Evolutionary conservation across 2,329 filamentous ascomycete genomes (phyloP), one percentile per base, ranked within the genome.

Genomic region (Colletotrichum eleusines): DNA sequence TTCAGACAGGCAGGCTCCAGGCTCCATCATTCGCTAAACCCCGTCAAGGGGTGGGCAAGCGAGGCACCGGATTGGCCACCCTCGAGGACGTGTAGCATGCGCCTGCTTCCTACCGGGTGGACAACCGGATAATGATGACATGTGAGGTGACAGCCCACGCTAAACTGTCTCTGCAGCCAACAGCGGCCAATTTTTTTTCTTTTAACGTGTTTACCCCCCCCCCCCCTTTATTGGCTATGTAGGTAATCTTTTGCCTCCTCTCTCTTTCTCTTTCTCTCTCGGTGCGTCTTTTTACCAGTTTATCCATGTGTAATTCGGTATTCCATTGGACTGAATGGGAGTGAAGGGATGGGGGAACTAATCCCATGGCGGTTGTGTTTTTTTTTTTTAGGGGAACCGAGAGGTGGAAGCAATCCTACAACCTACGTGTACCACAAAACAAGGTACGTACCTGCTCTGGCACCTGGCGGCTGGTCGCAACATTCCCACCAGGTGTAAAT

Each of bases 111-210:
- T 71, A 44, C 63, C 60, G 31, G 48, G 68, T 58, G 65, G 53
- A 14, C n/a, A 46, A 14, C n/a, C 59, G 40, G 53, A 53, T 59
- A 40, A 69, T 71, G 69, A 71, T 71, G 69, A 69, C 69, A 71
- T 71, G 64, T 71, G 69, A 71, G 69, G 69, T 71, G 65, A 71
- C 65, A 63, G 65, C 38, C 64, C 65, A 69, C 64, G 53, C 69
- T 67, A 57, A 40, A 63, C 59, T 42, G 18, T 53, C 33, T 38
- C 12, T 40, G 26, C 51, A 69, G 55, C 58, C 57, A 69, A 69
- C 64, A 55, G 46, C 53, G 31, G 44, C 50, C 20, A 44, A 40
- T 42, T 26, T 63, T 54, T 54, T 14, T 6, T 38, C 4, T 26
- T 58, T n/a, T n/a, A n/a, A n/a, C n/a, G n/a, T n/a, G n/a, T n/a